Evolutionary conservation across 495 filamentous ascomycete species (phyloP).

Genomic region (Trichoderma parareesei): DNA sequence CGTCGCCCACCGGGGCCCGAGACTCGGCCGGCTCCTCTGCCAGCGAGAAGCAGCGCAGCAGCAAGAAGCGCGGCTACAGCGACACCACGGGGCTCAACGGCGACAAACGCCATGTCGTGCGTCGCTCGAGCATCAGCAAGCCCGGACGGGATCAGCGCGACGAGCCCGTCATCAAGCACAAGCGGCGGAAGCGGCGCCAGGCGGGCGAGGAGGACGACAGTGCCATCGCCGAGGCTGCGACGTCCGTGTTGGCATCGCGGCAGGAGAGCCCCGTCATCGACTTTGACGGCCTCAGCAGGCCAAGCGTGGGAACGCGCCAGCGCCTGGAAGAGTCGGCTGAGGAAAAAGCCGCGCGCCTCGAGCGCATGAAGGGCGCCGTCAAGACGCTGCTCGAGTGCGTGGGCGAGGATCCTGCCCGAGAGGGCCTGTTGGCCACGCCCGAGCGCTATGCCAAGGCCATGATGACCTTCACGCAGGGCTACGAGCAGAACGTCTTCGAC

Average conservation of each 20-base stretch:
- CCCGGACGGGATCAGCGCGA: constrained; percentile 69
- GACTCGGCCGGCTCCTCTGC: constrained; percentile 17
- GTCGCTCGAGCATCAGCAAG: constrained; percentile 50
- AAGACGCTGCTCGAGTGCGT: constrained; percentile 90
- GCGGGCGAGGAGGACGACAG: not conserved
- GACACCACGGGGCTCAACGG: constrained; percentile 21
- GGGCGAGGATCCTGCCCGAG: constrained; percentile 88
- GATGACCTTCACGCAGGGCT: constrained; percentile 98
- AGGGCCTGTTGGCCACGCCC: constrained; percentile 81
- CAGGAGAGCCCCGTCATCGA: constrained; percentile 60
- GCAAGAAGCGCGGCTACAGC: constrained; percentile 19
- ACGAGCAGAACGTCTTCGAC: constrained; percentile 89
- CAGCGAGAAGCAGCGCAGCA: constrained; percentile 15
- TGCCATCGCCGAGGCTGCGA: constrained; percentile 23
- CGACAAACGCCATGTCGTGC: constrained; percentile 18
- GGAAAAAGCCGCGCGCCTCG: constrained; percentile 59
- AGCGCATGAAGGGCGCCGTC: constrained; percentile 77
- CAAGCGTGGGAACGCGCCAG: constrained; percentile 67
- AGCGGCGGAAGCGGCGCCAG: constrained; percentile 15
- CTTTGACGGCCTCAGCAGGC: constrained; percentile 67
- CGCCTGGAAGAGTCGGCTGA: constrained; percentile 70
- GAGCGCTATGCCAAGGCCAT: constrained; percentile 91
- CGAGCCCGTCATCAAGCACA: constrained; percentile 43
- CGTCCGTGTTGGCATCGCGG: constrained; percentile 22
- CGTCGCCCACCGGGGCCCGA: not conserved